Conservation (phyloP, 192 early-diverging fungal species). For the Endogone sp. region DNA sequence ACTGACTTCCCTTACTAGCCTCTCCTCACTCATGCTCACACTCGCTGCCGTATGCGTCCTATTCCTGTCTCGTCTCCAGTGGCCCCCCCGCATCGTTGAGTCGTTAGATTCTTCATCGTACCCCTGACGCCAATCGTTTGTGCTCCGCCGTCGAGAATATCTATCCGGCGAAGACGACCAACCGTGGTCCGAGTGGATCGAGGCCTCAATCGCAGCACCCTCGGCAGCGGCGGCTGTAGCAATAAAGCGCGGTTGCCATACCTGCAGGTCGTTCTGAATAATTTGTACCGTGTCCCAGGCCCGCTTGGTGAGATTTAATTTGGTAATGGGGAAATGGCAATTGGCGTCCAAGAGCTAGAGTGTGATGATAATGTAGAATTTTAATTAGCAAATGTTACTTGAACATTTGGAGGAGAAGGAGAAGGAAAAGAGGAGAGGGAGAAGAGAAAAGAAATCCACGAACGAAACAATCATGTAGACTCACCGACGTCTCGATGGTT, state of each 20-base stretch:
- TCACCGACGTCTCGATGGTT: conserved; percentile 58
- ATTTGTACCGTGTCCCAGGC: conserved; percentile 35
- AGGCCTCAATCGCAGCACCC: background rate
- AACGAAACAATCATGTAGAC: background rate
- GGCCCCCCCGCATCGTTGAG: background rate
- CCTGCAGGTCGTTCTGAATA: conserved; percentile 34
- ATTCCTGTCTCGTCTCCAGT: background rate
- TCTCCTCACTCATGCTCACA: background rate
- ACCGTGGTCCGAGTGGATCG: background rate
- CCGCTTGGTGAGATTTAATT: conserved; percentile 25
- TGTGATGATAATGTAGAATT: background rate
- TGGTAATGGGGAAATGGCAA: conserved; percentile 35
- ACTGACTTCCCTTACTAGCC: background rate
- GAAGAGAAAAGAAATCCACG: background rate
- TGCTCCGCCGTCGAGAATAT: background rate
- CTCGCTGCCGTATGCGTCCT: background rate
- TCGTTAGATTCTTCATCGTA: background rate
- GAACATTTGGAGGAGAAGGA: too few relatives aligned
- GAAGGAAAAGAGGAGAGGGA: conserved; percentile 1
- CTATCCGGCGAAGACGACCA: background rate
- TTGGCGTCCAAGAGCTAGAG: conserved; percentile 33
- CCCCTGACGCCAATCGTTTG: background rate
- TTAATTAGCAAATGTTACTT: background rate
- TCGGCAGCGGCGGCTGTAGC: background rate
- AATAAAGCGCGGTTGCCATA: conserved; percentile 36